Conservation (phyloP, 257 asterid species). For the Solanum medicagineum region DNA sequence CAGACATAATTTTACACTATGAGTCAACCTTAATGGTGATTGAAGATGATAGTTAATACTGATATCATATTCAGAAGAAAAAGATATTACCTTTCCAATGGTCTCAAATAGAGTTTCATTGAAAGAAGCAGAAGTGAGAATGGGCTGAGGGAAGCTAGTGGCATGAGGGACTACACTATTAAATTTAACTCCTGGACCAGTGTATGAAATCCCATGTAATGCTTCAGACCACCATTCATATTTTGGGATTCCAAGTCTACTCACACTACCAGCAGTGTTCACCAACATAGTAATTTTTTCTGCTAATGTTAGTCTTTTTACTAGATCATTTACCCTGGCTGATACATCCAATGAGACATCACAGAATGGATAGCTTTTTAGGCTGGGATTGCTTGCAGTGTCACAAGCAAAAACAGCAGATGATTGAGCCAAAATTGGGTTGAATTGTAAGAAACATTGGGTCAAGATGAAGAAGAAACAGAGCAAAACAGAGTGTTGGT, state of each 20-base stretch:
- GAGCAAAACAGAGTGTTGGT: slow-evolving; percentile 19
- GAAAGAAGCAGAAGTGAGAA: slow-evolving; percentile 64
- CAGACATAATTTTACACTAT: background rate
- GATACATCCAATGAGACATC: slow-evolving; percentile 31
- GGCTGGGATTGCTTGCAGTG: slow-evolving; percentile 26
- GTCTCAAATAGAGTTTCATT: slow-evolving; percentile 37
- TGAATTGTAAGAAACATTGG: background rate
- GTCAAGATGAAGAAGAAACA: slow-evolving; percentile 4
- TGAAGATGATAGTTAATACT: background rate
- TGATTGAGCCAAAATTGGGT: slow-evolving; percentile 14
- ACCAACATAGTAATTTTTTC: slow-evolving; percentile 69
- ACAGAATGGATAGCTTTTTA: slow-evolving; percentile 42
- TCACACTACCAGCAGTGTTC: slow-evolving; percentile 26
- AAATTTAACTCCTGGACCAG: slow-evolving; percentile 52
- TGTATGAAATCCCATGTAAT: slow-evolving; percentile 51
- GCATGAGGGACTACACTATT: slow-evolving; percentile 47
- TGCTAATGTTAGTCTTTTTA: slow-evolving; percentile 35
- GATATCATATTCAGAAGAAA: background rate
- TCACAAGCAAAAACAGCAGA: slow-evolving; percentile 65
- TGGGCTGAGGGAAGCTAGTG: slow-evolving; percentile 69
- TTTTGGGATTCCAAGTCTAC: slow-evolving; percentile 52
- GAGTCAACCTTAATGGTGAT: background rate
- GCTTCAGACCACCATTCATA: slow-evolving; percentile 95
- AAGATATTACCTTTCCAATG: slow-evolving; percentile 46
- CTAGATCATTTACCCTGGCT: slow-evolving; percentile 39